Conservation (phyloP, 805 yeast species). For the Debaryomyces prosopidis region DNA sequence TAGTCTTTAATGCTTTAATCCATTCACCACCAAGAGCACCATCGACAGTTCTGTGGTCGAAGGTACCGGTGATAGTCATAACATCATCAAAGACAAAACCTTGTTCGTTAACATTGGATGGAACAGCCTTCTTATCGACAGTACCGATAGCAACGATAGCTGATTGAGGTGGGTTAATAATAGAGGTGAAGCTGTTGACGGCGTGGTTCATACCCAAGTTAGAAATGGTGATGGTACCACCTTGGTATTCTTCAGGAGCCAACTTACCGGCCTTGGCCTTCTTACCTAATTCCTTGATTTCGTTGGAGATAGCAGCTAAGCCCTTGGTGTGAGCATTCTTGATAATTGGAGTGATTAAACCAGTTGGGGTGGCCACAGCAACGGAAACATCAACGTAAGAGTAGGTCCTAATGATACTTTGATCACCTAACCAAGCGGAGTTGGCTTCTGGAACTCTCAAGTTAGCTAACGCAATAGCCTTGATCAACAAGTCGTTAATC, state of each 20-base stretch:
- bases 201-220: conserved; percentile 99
- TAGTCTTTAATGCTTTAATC: conserved; percentile 87
- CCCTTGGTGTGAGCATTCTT: conserved; percentile 88
- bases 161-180: conserved; percentile 96
- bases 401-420: conserved; percentile 91
- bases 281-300: conserved; percentile 90
- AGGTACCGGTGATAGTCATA: conserved; percentile 91
- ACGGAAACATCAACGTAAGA: conserved; percentile 92
- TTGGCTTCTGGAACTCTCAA: conserved; percentile 91
- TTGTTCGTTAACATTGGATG: conserved; percentile 84
- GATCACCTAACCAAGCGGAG: conserved; percentile 87
- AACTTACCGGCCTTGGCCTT: conserved; percentile 95
- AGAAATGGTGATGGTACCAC: conserved; percentile 98
- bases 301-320: conserved; percentile 73
- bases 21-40: conserved; percentile 98
- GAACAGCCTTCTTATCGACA: conserved; percentile 86
- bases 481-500: conserved; percentile 89
- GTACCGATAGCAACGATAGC: conserved; percentile 95
- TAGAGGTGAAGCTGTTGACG: conserved; percentile 89
- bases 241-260: conserved; percentile 96
- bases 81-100: conserved; percentile 93
- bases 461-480: conserved; percentile 91
- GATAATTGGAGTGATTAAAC: conserved; percentile 95
- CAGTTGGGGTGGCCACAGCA: conserved; percentile 98
- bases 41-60: conserved; percentile 96